Evolutionary conservation across 1,284 basidiomycete species (phyloP), one percentile per base, ranked within the genome.

Genomic region (Malassezia slooffiae): DNA sequence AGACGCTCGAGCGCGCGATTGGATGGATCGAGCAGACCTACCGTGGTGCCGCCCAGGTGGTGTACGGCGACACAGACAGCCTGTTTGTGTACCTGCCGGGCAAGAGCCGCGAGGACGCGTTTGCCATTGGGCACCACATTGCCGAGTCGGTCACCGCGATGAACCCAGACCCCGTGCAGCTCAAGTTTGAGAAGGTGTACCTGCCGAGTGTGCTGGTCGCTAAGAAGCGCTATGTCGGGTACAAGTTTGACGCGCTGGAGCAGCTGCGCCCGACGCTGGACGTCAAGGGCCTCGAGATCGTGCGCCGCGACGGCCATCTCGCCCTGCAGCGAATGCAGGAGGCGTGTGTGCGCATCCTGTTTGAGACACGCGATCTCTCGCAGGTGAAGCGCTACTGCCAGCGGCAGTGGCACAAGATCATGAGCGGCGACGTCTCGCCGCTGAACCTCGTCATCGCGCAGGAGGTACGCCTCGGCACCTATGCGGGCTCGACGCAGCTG

Each of bases 161-260:
- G 64, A 96, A 96, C 60, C 93, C 90, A 0, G 76, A 80, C 6
- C 93, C 91, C 0, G 76, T 97, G 54, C 93, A 89, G 70, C 78
- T 97, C 49, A 95, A 95, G 70, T 95, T 97, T 56, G 93, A 97
- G 68, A 97, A 97, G 77, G 88, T 96, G 4, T 97, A 95, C 70
- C 77, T 89, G 39, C 90, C 88, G 2, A 90, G 84, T 50, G 80
- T 96, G 0, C 75, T 97, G 17, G 78, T 95, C 74, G 87, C 90
- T 0, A 97, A 97, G 75, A 96, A 96, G 67, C 79, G 89, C 50
- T 96, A 96, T 59, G 90, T 93, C 8, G 91, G 91, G 2, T 89
- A 85, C 74, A 93, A 90, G 70, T 95, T 83, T 58, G 93, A 97
- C 70, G 76, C 74, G 41, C 76, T 81, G 0, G 82, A 87, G 52